Base-by-base conservation (phyloP, 2,329 filamentous ascomycete species). In the Calonectria naviculata region DNA sequence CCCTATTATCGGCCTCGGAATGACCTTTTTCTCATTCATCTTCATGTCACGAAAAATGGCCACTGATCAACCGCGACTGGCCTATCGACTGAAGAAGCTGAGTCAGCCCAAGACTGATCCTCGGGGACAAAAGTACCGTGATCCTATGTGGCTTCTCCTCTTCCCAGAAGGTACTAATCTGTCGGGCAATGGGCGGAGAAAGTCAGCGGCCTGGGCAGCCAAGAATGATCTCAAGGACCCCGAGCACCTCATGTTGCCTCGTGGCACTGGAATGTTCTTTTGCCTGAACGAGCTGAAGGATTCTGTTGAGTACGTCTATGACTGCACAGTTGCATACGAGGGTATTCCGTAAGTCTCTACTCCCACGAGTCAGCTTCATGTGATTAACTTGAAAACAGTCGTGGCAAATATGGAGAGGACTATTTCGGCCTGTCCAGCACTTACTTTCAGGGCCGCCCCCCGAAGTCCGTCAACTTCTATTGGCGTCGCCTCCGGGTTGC, bases 241-340 rank as follows among this genome's bases (percentile, higher is more conserved):
- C 73, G 89, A 93, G 78, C 94, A 97, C 80, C 83, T 93, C 66
- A 88, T 97, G 75, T 84, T 97, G 2, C 95, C 95, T 1, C 88
- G 95, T 64, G 95, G 93, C 81, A 97, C 94, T 0, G 95, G 95
- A 60, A 89, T 93, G 73, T 93, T 90, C 74, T 97, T 95, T 79
- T 95, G 93, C 76, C 83, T 97, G 49, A 92, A 92, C 72, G 92
- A 97, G 81, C 85, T 97, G 17, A 90, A 90, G 76, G 90, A 89
- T 10, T 92, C 92, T 0, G 91, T 95, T 0, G 93, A 97, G 13
- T 97, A 94, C 84, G 86, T 97, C 1, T 97, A 97, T 78, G 95
- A 97, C 83, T 98, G 95, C 83, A 98, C 97, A 0, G 93, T 99
- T 68, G 95, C 95, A 5, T 99, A 99, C 80, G 96, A 98, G 83